Base-by-base conservation (phyloP, 2,329 filamentous ascomycete species). In the Alternaria metachromatica region DNA sequence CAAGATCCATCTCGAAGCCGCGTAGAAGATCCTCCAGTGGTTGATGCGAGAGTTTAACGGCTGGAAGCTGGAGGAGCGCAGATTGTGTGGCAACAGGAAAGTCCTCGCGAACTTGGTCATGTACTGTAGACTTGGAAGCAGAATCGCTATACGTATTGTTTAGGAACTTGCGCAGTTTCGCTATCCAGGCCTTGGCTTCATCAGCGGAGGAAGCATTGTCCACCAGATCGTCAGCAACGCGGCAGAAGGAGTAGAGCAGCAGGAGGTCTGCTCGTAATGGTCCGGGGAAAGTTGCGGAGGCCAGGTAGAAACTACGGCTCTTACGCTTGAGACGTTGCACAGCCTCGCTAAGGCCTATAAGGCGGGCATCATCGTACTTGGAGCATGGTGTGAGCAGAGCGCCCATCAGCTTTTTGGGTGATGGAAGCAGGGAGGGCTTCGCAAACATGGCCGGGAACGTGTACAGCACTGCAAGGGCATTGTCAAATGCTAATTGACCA, bases 271-370 rank as follows among this genome's bases (percentile, higher is more conserved):
- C 88, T 6, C 90, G 85, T 8, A 93, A 80, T 23, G 88, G 85
- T 2, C 90, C 90, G 43, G 87, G 84, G 67, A 94, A 93, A 0
- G 88, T 87, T 0, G 88, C 87, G 66, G 89, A 92, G 0, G 90
- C 91, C 6, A 93, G 81, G 68, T 91, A 92, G 75, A 93, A 93
- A 70, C 90, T 92, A 51, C 90, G 85, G 69, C 90, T 93, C 73
- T 93, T 93, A 58, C 82, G 83, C 54, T 84, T 80, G 8, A 93
- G 79, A 7, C 87, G 84, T 1, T 72, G 68, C 0, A 90, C 86
- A 0, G 89, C 88, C 65, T 91, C 86, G 28, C 83, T 78, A 7
- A 92, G 81, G 0, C 88, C 89, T 3, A 78, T 67, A 13, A 92
- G 83, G 5, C 89, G 86, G 13, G 83, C 79, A 54, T 85, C 83